phyloP scores from a whole-genome alignment of 2,329 filamentous ascomycete species.

The Calonectria montana region DNA sequence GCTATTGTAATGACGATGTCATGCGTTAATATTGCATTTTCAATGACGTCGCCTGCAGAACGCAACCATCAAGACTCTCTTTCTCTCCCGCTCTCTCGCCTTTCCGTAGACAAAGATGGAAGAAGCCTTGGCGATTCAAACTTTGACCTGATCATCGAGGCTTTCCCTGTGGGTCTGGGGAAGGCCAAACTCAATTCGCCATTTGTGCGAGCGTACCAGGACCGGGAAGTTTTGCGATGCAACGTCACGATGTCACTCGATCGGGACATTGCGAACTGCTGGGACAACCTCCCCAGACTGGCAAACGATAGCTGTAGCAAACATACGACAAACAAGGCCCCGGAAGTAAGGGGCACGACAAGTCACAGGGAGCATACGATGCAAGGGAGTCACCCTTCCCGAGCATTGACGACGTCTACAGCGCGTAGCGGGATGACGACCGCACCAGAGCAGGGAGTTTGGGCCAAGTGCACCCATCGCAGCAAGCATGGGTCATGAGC shows the following conservation, averaged over 20 bases:
- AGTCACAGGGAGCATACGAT: neutral
- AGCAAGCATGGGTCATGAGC: neutral
- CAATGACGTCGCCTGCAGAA: neutral
- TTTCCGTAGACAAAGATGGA: neutral
- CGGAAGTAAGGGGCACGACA: neutral
- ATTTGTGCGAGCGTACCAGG: neutral
- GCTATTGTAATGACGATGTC: too few species aligned
- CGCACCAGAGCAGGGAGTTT: neutral
- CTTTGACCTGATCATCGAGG: neutral
- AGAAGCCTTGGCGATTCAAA: neutral
- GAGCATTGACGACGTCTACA: neutral
- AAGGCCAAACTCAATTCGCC: neutral
- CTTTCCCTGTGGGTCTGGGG: neutral
- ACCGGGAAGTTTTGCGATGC: neutral
- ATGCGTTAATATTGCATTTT: neutral
- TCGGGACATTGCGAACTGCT: neutral
- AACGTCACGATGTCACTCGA: neutral
- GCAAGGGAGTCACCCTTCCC: neutral
- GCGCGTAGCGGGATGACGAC: neutral
- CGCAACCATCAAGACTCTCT: neutral
- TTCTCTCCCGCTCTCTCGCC: too few species aligned
- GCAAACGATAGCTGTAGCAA: neutral
- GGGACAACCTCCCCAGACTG: neutral
- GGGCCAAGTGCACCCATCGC: neutral
- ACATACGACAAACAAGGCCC: neutral